Evolutionary conservation across 164 flowering plant genomes (phyloP), one percentile per base, ranked within the genome.

Genomic region (Tetrastigma voinierianum): DNA sequence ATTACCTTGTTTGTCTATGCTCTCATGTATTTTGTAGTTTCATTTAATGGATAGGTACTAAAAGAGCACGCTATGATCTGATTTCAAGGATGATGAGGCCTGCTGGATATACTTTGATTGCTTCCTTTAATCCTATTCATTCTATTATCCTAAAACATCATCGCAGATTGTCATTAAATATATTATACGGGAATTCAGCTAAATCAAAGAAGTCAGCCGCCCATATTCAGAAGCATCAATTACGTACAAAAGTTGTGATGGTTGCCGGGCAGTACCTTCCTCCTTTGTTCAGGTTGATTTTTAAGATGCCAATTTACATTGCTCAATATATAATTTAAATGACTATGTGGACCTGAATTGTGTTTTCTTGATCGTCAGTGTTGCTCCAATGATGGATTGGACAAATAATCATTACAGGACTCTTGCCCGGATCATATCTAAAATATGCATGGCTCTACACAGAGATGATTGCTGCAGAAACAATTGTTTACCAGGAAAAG

Each of bases 311-410:
- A 3, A 23, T 46, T 62, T 40, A 15, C 44, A 17, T 23, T 43
- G 13, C 2, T 71, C 10, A 21, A 16, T 14, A 17, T 46, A 2
- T 58, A 12, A 18, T 11, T 44, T 18, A 47, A 5, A 19, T 17
- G 18, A 45, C 32, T 19, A n/a, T 24, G 46, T 46, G 24, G 46
- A 64, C 40, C 10, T 62, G 12, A 54, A 14, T 43, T 59, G 44
- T 62, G 25, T 5, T 32, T 69, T 3, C 43, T 63, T 59, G 48
- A 62, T 70, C 43, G 59, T 46, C 85, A 96, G 99, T 82, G 83
- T 96, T 59, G 98, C 98, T 63, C 98, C 97, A 13, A 92, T 93
- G 99, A 96, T 96, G 99, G 99, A 89, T 4, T 96, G 90, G 87
- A 93, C 99, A 8, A 90, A 90, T 72, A 82, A 85, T 69, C 91